Conservation (phyloP, 1,284 basidiomycete genomes). For the Sphagnurus paluster region DNA sequence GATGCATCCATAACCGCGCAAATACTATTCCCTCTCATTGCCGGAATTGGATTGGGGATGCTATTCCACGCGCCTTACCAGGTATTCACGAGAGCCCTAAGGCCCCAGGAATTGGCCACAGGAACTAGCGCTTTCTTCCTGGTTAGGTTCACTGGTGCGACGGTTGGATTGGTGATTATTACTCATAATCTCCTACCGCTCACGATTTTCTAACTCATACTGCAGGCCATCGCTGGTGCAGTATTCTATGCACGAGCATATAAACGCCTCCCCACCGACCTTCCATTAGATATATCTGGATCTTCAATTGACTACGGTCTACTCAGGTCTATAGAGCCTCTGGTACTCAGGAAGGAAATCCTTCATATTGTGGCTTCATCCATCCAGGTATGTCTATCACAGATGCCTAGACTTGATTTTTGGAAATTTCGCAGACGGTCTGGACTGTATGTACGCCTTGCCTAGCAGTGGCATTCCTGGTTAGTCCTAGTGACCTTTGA, state of each 20-base stretch:
- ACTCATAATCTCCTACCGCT: neutral
- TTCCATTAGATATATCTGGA: constrained; percentile 39
- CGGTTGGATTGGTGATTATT: constrained; percentile 66
- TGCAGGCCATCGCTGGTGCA: constrained; percentile 74
- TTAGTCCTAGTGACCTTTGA: constrained; percentile 27
- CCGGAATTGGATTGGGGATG: constrained; percentile 79
- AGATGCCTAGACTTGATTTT: constrained; percentile 9
- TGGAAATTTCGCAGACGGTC: constrained; percentile 43
- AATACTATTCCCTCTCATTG: constrained; percentile 58
- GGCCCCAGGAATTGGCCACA: constrained; percentile 65
- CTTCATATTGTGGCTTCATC: constrained; percentile 50
- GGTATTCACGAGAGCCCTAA: constrained; percentile 65
- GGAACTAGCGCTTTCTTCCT: constrained; percentile 83
- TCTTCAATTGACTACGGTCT: constrained; percentile 55
- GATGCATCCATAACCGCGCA: constrained; percentile 46
- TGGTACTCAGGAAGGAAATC: constrained; percentile 39
- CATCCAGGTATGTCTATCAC: constrained; percentile 44
- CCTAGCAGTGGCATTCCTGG: constrained; percentile 52
- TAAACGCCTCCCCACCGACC: constrained; percentile 46
- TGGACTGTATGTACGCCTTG: constrained; percentile 65
- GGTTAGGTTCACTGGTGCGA: constrained; percentile 80
- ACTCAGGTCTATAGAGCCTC: constrained; percentile 46
- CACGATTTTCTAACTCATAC: constrained; percentile 17
- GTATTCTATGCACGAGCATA: constrained; percentile 61
- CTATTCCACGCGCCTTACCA: constrained; percentile 82